These are phyloP conservation scores for Globomyces pollinis-pini DNA, from an alignment of 192 early-diverging fungal genomes.

Conservation along the genomic window DNA sequence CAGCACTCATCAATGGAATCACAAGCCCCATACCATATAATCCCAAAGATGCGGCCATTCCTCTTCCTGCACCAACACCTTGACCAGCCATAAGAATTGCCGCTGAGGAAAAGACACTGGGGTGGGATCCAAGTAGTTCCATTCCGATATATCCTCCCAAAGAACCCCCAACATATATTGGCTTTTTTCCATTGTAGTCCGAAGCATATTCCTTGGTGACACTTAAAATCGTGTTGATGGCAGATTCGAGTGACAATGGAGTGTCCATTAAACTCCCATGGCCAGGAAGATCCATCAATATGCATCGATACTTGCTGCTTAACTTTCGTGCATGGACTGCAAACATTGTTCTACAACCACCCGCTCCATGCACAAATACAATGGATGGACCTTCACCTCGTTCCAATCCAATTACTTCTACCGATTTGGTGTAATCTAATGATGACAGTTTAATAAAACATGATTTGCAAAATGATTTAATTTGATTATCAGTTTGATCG, in stretches of 20 bases:
- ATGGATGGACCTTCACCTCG: neutral
- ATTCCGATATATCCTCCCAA: conserved; percentile 23
- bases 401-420: neutral
- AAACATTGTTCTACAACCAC: conserved; percentile 21
- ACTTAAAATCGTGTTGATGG: conserved; percentile 8
- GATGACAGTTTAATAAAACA: conserved; percentile 16
- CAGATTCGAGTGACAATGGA: conserved; percentile 12
- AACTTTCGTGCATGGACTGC: conserved; percentile 6
- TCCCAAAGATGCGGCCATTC: conserved; percentile 4
- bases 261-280: conserved; percentile 17
- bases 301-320: neutral
- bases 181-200: neutral
- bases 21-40: neutral
- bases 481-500: neutral
- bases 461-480: conserved; percentile 7
- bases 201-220: neutral
- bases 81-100: conserved; percentile 19
- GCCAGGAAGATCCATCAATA: conserved; percentile 19
- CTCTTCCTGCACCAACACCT: conserved; percentile 8
- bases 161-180: conserved; percentile 17
- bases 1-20: neutral
- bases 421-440: conserved; percentile 11
- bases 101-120: conserved; percentile 9
- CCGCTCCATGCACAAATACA: conserved; percentile 20
- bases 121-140: conserved; percentile 17